Percentiles rank a stretch among this genome's conserved stretches.
Conservation (phyloP, 371 early-diverging fungal genomes). For the Lichtheimia hyalospora region DNA sequence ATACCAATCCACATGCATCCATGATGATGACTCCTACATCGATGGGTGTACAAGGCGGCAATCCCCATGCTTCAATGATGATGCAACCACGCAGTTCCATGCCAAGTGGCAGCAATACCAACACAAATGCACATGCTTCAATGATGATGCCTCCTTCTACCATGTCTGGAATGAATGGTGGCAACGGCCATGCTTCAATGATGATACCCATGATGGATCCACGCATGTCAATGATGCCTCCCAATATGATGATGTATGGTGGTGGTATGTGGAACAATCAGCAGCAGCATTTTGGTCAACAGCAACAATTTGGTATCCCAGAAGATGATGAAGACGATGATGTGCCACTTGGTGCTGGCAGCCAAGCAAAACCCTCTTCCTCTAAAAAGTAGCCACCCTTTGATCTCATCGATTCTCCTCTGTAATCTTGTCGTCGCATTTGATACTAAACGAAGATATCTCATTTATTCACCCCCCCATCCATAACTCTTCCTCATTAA, state of each 20-base stretch:
- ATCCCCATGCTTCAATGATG: slow-evolving; percentile 19
- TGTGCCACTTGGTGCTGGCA: slow-evolving; percentile 17
- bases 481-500: no score
- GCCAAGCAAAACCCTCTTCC: slow-evolving; percentile 3
- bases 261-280: slow-evolving; percentile 17
- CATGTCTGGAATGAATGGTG: slow-evolving; percentile 33
- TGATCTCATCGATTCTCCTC: no score
- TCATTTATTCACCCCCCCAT: no score
- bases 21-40: slow-evolving; percentile 18
- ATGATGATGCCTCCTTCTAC: slow-evolving; percentile 28
- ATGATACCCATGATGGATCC: slow-evolving; percentile 37
- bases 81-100: slow-evolving; percentile 14
- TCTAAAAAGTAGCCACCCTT: not conserved
- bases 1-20: slow-evolving; percentile 10
- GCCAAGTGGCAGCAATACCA: not conserved
- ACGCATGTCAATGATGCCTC: slow-evolving; percentile 20
- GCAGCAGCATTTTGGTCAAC: not conserved
- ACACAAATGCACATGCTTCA: slow-evolving; percentile 8
- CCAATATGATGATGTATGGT: slow-evolving; percentile 23
- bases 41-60: not conserved
- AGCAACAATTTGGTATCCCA: not conserved
- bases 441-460: no score
- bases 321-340: slow-evolving; percentile 42
- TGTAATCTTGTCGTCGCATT: no score
- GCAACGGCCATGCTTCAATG: slow-evolving; percentile 16